These are phyloP conservation scores for Stachybotrys chartarum DNA, from an alignment of 2,329 filamentous ascomycete species.

Conservation along the genomic window DNA sequence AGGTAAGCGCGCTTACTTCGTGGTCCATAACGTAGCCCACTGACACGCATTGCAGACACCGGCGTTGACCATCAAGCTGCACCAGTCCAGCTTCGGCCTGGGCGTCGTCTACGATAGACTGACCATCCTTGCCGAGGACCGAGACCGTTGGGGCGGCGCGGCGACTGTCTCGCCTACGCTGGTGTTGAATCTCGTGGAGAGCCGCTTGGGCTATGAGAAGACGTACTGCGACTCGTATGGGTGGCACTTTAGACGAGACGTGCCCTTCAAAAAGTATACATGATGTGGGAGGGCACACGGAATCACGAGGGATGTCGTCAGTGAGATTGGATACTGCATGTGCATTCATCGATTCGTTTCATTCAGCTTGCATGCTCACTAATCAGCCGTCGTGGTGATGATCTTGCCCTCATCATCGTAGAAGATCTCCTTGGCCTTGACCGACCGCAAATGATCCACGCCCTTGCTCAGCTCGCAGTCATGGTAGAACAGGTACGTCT, in stretches of 20 bases:
- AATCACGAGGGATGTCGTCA: no score
- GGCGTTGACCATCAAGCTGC: constrained; percentile 30
- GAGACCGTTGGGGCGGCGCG: constrained; percentile 15
- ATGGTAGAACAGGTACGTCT: constrained; percentile 72
- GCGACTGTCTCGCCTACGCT: constrained; percentile 34
- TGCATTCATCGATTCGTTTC: no score
- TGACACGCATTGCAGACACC: constrained; percentile 25
- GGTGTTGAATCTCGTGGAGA: constrained; percentile 37
- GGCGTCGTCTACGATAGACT: constrained; percentile 36
- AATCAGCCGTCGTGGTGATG: constrained; percentile 25
- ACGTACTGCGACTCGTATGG: constrained; percentile 11
- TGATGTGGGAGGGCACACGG: neutral
- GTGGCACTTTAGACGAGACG: constrained; percentile 18
- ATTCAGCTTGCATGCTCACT: no score
- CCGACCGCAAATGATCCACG: constrained; percentile 63
- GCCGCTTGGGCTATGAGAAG: constrained; percentile 34
- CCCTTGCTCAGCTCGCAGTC: constrained; percentile 63
- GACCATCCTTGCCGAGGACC: constrained; percentile 24
- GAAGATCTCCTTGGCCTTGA: constrained; percentile 69
- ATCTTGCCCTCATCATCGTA: constrained; percentile 63
- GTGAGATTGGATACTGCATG: no score
- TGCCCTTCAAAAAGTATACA: constrained; percentile 4
- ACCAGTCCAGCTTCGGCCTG: constrained; percentile 37
- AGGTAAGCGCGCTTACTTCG: constrained; percentile 12
- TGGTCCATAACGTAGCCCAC: constrained; percentile 1